These are phyloP conservation scores for Patellifolia procumbens DNA, from an alignment of 179 eudicot genomes.

Conservation along the genomic window DNA sequence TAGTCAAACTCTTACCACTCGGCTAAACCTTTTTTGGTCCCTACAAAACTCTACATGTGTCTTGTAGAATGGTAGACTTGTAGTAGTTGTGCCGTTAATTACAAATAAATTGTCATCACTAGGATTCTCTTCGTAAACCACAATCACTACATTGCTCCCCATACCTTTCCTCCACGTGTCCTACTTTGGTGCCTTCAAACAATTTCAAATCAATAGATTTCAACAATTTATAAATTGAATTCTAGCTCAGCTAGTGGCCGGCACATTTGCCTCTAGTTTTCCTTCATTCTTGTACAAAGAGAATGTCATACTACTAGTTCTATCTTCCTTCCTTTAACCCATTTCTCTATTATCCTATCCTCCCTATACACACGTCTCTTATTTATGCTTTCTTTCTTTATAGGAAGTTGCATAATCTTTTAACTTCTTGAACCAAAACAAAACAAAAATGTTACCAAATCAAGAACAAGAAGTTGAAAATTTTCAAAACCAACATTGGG, in stretches of 20 bases:
- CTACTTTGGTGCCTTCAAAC: background rate
- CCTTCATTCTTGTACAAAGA: background rate
- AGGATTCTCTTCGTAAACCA: slow-evolving; percentile 15
- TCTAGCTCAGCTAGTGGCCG: slow-evolving; percentile 27
- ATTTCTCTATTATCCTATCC: slow-evolving; percentile 1
- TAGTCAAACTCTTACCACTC: too few species aligned
- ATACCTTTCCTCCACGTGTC: slow-evolving; percentile 22
- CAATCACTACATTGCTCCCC: background rate
- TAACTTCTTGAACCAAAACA: background rate
- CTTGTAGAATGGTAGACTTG: too few species aligned
- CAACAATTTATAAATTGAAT: slow-evolving; percentile 14
- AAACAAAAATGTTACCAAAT: slow-evolving; percentile 7
- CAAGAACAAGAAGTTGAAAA: slow-evolving; percentile 13
- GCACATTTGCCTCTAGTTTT: slow-evolving; percentile 25
- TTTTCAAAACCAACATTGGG: slow-evolving; percentile 6
- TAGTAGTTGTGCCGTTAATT: too few species aligned
- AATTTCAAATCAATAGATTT: slow-evolving; percentile 17
- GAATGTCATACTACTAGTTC: slow-evolving; percentile 14
- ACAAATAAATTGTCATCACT: background rate
- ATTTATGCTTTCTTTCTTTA: background rate
- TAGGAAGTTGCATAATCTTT: background rate
- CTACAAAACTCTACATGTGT: too few species aligned
- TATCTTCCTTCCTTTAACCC: background rate
- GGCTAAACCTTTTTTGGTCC: too few species aligned
- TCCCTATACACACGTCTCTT: slow-evolving; percentile 6